Evolutionary conservation across 495 filamentous ascomycete genomes (phyloP).

Genomic region (Bathelium albidoporum): DNA sequence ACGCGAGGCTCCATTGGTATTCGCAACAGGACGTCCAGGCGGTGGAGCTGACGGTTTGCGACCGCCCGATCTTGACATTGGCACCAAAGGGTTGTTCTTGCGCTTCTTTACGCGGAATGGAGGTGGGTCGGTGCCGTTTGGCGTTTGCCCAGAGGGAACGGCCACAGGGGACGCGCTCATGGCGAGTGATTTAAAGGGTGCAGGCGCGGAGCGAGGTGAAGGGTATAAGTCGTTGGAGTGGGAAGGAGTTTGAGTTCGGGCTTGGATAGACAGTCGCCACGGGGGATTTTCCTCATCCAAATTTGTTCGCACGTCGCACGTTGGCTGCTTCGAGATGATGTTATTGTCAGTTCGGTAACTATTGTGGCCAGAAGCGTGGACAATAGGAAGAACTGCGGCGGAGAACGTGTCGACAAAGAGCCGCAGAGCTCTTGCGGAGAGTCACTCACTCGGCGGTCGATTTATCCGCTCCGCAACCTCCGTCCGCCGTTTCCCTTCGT

Average conservation of each 20-base stretch:
- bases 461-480: too few species aligned
- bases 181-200: slow-evolving; percentile 11
- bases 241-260: background rate
- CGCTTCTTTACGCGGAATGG: slow-evolving; percentile 19
- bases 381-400: too few species aligned
- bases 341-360: too few species aligned
- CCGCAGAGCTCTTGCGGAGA: too few species aligned
- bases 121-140: slow-evolving; percentile 23
- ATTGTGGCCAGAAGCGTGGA: too few species aligned
- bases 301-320: too few species aligned
- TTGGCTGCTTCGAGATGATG: too few species aligned
- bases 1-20: background rate
- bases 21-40: background rate
- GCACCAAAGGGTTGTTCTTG: background rate
- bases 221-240: background rate
- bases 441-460: too few species aligned
- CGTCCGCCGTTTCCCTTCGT: too few species aligned
- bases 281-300: too few species aligned
- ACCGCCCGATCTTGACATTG: background rate
- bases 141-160: slow-evolving; percentile 34
- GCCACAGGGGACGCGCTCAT: slow-evolving; percentile 53
- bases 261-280: background rate
- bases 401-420: too few species aligned
- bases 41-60: background rate
- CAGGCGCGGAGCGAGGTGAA: slow-evolving; percentile 8